Percentiles rank a stretch among this genome's conserved stretches.
Evolutionary conservation across 2,329 filamentous ascomycete genomes (phyloP).

Genomic region (Byssothecium circinans): DNA sequence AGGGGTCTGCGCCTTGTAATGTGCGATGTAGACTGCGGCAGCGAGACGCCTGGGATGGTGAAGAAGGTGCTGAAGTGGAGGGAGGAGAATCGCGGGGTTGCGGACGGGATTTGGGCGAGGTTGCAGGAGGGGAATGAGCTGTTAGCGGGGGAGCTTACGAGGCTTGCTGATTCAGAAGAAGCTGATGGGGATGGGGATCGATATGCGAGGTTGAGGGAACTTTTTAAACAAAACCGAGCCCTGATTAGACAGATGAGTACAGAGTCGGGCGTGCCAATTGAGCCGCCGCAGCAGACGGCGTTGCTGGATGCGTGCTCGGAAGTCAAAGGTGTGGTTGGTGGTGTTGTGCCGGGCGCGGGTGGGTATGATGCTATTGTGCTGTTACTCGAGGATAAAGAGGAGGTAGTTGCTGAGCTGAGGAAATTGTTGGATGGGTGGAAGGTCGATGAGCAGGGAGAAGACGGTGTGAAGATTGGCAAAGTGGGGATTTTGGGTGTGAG

Average conservation of each 20-base stretch:
- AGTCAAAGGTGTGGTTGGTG: constrained; percentile 81
- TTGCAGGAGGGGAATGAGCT: constrained; percentile 75
- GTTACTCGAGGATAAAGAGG: constrained; percentile 71
- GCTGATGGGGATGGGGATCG: constrained; percentile 45
- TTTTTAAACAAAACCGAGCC: constrained; percentile 55
- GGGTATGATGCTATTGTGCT: constrained; percentile 89
- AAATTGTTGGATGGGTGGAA: constrained; percentile 69
- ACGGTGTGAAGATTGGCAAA: constrained; percentile 55
- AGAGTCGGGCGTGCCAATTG: constrained; percentile 78
- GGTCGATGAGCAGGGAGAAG: constrained; percentile 37
- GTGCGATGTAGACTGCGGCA: constrained; percentile 95
- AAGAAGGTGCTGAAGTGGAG: constrained; percentile 87
- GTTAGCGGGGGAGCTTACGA: constrained; percentile 66
- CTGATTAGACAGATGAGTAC: constrained; percentile 76
- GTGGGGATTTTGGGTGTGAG: constrained; percentile 70
- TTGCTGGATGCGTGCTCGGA: constrained; percentile 74
- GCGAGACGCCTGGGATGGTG: constrained; percentile 92
- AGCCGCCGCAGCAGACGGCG: constrained; percentile 81
- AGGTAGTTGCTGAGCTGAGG: constrained; percentile 63
- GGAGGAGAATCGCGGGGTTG: constrained; percentile 62
- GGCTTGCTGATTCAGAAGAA: constrained; percentile 49
- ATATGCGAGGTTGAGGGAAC: constrained; percentile 54
- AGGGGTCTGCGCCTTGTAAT: constrained; percentile 77
- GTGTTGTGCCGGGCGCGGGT: constrained; percentile 90
- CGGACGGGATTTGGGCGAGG: constrained; percentile 71